Evolutionary conservation across 352 stramenopile genomes (phyloP).

Genomic region (Phytopythium aichiense): DNA sequence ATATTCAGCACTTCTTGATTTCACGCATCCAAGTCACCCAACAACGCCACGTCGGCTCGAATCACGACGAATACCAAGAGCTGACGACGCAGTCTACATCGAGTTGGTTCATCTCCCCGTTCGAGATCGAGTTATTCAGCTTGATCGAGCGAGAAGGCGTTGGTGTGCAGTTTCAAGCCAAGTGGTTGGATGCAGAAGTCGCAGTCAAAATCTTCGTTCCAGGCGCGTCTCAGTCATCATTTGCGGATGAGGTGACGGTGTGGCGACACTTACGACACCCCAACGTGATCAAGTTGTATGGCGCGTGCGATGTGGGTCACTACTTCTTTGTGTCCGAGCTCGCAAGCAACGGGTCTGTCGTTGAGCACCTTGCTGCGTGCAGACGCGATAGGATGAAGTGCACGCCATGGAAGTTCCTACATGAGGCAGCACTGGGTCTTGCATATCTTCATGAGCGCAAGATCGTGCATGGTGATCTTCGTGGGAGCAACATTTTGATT

Average conservation of each 20-base stretch:
- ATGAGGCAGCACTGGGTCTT: conserved; percentile 10
- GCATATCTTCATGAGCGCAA: conserved; percentile 7
- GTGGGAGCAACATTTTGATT: conserved; percentile 26
- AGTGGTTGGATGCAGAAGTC: no score
- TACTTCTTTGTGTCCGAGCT: conserved; percentile 14
- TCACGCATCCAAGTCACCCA: no score
- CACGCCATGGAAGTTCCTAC: conserved; percentile 7
- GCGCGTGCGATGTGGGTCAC: conserved; percentile 5
- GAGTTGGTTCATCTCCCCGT: neutral
- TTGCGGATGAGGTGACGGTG: neutral
- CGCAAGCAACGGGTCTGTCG: conserved; percentile 5
- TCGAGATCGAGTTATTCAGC: conserved; percentile 1
- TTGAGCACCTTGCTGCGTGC: conserved; percentile 1
- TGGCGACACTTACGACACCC: conserved; percentile 10
- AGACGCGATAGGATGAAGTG: no score
- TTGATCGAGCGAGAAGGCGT: neutral
- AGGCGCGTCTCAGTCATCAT: no score
- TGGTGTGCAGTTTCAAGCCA: neutral
- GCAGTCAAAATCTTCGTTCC: no score
- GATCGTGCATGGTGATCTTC: conserved; percentile 19
- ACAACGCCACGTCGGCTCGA: no score
- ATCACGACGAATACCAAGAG: no score
- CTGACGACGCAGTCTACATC: no score
- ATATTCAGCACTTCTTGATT: no score
- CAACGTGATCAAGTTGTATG: conserved; percentile 21